These are phyloP conservation scores for Allodekkera sacchari DNA, from an alignment of 805 yeast genomes.

Conservation along the genomic window DNA sequence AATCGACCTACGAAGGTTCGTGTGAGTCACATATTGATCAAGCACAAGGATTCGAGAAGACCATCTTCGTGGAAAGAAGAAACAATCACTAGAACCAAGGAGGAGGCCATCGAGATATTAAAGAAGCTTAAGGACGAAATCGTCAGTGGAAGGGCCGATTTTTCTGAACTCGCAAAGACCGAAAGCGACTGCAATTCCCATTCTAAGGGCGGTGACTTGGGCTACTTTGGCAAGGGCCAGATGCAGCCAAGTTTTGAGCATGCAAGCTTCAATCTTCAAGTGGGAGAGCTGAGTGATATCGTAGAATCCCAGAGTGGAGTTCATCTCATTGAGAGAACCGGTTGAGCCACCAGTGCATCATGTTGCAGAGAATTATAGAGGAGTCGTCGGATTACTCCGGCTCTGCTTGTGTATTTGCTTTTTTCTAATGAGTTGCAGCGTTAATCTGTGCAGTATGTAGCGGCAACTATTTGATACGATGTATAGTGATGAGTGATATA, in stretches of 20 bases:
- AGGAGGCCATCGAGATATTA: slow-evolving; percentile 68
- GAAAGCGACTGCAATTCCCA: slow-evolving; percentile 89
- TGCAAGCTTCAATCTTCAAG: slow-evolving; percentile 71
- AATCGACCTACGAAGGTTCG: slow-evolving; percentile 62
- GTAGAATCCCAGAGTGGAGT: slow-evolving; percentile 89
- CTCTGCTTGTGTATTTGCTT: too few species aligned
- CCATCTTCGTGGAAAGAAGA: slow-evolving; percentile 84
- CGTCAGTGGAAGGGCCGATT: slow-evolving; percentile 52
- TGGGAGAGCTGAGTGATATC: slow-evolving; percentile 76
- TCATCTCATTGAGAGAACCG: slow-evolving; percentile 82
- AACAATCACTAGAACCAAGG: slow-evolving; percentile 70
- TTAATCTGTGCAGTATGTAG: too few species aligned
- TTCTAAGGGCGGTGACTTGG: slow-evolving; percentile 85
- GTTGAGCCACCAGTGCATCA: slow-evolving; percentile 33
- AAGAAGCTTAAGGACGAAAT: slow-evolving; percentile 50
- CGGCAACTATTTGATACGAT: too few species aligned
- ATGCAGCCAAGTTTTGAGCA: slow-evolving; percentile 95
- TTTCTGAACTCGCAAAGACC: slow-evolving; percentile 66
- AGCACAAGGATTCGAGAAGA: slow-evolving; percentile 76
- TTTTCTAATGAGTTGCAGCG: too few species aligned
- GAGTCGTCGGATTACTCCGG: too few species aligned
- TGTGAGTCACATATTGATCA: slow-evolving; percentile 74
- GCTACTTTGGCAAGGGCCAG: slow-evolving; percentile 78
- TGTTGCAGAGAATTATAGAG: too few species aligned
- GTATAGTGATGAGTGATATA: too few species aligned